Evolutionary conservation across 257 asterid genomes (phyloP).

Genomic region (Ballota nigra): DNA sequence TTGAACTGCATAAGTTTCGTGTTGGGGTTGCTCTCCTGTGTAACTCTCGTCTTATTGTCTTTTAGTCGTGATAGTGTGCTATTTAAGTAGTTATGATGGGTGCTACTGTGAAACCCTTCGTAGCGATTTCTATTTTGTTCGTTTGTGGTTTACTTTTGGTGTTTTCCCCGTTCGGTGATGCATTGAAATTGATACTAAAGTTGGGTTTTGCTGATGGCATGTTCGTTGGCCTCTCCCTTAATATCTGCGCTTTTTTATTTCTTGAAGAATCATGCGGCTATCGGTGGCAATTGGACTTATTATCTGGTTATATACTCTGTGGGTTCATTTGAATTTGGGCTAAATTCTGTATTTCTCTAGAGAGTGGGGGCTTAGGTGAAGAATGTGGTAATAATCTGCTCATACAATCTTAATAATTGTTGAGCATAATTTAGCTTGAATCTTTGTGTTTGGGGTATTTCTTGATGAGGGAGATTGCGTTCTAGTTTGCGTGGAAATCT

Average conservation of each 20-base stretch:
- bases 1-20: constrained; percentile 25
- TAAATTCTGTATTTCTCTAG: constrained; percentile 11
- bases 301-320: background rate
- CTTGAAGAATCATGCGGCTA: constrained; percentile 22
- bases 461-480: constrained; percentile 11
- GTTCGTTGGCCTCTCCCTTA: constrained; percentile 20
- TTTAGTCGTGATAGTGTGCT: background rate
- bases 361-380: constrained; percentile 9
- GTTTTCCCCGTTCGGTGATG: constrained; percentile 25
- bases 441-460: constrained; percentile 13
- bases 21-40: constrained; percentile 7
- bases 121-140: background rate
- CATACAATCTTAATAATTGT: constrained; percentile 6
- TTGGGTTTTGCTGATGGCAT: constrained; percentile 26
- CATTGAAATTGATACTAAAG: constrained; percentile 28
- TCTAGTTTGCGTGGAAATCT: constrained; percentile 3
- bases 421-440: background rate
- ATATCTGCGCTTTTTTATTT: constrained; percentile 9
- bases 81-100: constrained; percentile 20
- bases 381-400: constrained; percentile 13
- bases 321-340: background rate
- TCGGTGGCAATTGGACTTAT: constrained; percentile 31
- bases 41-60: constrained; percentile 14
- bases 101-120: background rate
- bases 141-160: constrained; percentile 26